Evolutionary conservation across 176 grass and related monocot species (phyloP).

Genomic region (Stipa capillata): DNA sequence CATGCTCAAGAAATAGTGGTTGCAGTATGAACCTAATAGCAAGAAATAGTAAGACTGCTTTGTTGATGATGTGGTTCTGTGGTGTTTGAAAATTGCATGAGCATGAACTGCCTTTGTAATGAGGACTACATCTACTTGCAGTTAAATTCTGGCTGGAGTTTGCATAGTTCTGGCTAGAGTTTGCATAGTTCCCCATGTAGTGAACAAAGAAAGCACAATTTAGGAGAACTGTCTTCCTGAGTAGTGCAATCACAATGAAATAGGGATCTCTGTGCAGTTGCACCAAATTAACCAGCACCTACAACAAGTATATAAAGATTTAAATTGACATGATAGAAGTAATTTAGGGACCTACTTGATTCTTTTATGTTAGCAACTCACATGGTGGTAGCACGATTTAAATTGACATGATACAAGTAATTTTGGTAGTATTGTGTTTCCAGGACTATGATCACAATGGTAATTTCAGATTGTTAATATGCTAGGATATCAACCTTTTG

Average conservation of each 20-base stretch:
- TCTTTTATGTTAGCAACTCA: neutral
- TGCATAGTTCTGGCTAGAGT: too few species aligned
- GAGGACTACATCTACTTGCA: neutral
- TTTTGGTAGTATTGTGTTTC: neutral
- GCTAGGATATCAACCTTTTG: neutral
- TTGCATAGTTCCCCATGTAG: too few species aligned
- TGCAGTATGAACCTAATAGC: too few species aligned
- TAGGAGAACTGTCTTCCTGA: neutral
- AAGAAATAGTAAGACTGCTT: too few species aligned
- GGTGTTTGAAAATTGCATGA: neutral
- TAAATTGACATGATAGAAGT: too few species aligned
- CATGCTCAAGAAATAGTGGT: too few species aligned
- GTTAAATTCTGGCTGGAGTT: too few species aligned
- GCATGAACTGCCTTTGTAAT: neutral
- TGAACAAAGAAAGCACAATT: neutral
- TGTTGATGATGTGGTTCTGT: neutral
- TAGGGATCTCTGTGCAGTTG: neutral
- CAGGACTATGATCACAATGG: neutral
- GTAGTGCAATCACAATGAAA: neutral
- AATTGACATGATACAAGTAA: neutral
- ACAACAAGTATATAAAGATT: constrained; percentile 14
- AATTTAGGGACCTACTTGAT: too few species aligned
- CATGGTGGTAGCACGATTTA: neutral
- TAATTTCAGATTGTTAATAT: neutral
- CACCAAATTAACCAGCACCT: constrained; percentile 9